phyloP scores from a whole-genome alignment of 2,329 filamentous ascomycete species.

The Trichoderma sp. region DNA sequence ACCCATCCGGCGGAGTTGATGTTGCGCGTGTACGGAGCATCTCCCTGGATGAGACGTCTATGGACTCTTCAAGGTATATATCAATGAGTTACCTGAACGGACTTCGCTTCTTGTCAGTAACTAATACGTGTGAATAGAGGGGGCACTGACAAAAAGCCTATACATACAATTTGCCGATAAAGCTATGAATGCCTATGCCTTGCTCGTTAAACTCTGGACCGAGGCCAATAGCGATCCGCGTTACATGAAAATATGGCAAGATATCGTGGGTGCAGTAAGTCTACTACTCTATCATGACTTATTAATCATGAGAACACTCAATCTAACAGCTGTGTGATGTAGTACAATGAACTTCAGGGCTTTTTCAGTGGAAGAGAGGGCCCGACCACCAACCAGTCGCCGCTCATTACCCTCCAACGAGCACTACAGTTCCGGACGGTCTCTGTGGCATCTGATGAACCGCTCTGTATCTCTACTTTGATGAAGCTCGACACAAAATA shows the following conservation, averaged over 20 bases:
- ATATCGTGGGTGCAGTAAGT: slow-evolving; percentile 24
- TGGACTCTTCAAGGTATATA: slow-evolving; percentile 40
- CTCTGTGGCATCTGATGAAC: slow-evolving; percentile 31
- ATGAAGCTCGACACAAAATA: slow-evolving; percentile 27
- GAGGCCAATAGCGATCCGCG: slow-evolving; percentile 20
- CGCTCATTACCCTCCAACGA: slow-evolving; percentile 26
- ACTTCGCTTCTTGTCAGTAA: neutral
- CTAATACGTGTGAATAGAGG: slow-evolving; percentile 28
- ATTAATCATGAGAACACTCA: neutral
- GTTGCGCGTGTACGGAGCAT: slow-evolving; percentile 32
- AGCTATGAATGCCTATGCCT: slow-evolving; percentile 23
- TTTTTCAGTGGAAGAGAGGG: neutral
- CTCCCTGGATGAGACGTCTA: slow-evolving; percentile 39
- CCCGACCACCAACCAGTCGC: neutral
- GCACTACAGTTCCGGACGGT: slow-evolving; percentile 31
- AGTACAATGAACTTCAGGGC: slow-evolving; percentile 25
- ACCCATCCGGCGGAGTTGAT: slow-evolving; percentile 29
- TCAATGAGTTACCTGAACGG: too few relatives aligned
- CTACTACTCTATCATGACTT: neutral
- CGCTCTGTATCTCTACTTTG: slow-evolving; percentile 32
- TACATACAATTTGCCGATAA: slow-evolving; percentile 36
- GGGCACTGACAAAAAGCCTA: slow-evolving; percentile 31
- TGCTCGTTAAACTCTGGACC: slow-evolving; percentile 21
- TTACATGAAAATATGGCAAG: slow-evolving; percentile 26
- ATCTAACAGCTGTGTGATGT: neutral